Conservation (phyloP, 2,329 filamentous ascomycete species). For the Sarocladium oryzae region DNA sequence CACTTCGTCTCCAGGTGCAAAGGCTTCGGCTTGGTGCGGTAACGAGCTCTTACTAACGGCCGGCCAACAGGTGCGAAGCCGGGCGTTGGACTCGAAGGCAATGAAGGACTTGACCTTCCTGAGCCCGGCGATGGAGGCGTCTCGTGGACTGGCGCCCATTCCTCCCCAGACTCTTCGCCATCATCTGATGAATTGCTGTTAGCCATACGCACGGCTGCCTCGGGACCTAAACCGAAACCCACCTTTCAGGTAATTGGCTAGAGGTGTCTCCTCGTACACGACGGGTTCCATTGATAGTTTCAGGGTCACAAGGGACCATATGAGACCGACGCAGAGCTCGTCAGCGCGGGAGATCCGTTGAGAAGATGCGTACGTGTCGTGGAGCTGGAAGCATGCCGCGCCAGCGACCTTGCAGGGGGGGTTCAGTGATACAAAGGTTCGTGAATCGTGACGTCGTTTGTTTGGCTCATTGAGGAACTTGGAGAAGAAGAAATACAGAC, state of each 20-base stretch:
- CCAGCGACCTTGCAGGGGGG: background rate
- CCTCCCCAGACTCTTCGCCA: constrained; percentile 37
- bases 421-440: background rate
- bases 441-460: background rate
- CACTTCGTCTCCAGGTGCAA: background rate
- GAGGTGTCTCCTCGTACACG: constrained; percentile 77
- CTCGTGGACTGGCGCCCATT: constrained; percentile 39
- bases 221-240: too few relatives aligned
- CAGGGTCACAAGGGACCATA: background rate
- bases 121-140: constrained; percentile 19
- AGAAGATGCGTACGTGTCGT: constrained; percentile 1
- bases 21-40: constrained; percentile 34
- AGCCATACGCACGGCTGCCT: too few relatives aligned
- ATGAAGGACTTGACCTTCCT: constrained; percentile 34
- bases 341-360: background rate
- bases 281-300: constrained; percentile 65
- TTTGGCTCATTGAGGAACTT: background rate
- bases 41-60: constrained; percentile 47
- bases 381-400: background rate
- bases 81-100: constrained; percentile 39
- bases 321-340: background rate
- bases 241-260: constrained; percentile 90
- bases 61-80: constrained; percentile 50
- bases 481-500: background rate
- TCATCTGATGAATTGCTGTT: constrained; percentile 30